Evolutionary conservation across 2,329 filamentous ascomycete species (phyloP), one percentile per base, ranked within the genome.

Genomic region (Talaromyces sp.): DNA sequence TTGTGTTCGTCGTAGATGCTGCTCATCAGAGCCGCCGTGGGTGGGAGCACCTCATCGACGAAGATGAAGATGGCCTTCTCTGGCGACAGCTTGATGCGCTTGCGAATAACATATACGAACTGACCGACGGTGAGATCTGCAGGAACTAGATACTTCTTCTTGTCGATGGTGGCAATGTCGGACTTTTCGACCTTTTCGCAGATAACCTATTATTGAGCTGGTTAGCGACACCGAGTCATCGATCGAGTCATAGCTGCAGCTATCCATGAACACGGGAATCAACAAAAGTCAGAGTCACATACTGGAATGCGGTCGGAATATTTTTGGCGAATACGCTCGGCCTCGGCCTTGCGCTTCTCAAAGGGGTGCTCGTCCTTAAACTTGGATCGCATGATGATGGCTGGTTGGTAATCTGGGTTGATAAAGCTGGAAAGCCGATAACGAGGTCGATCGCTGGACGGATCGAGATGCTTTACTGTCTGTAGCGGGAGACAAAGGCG

Each of bases 21-120:
- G 83, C 92, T 96, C 95, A 99, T 99, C 59, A 99, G 87, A 63
- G 95, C 95, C 63, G 95, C 95, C 8, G 95, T 98, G 2, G 95
- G 95, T 57, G 95, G 95, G 61, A 99, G 86, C 57, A 97, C 94
- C 82, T 98, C 95, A 77, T 98, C 94, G 74, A 99, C 95, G 81
- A 98, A 99, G 85, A 99, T 98, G 86, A 99, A 99, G 83, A 99
- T 99, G 76, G 95, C 95, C 87, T 99, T 99, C 84, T 99, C 95
- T 34, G 95, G 95, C 60, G 92, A 96, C 69, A 99, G 87, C 91
- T 99, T 99, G 83, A 99, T 99, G 75, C 95, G 90, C 87, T 99
- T 99, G 78, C 95, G 92, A 81, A 99, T 99, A 68, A 99, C 95
- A 81, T 99, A 99, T 82, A 99, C 95, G 77, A 99, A 97, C 88